Base-by-base conservation (phyloP, 768 basidiomycete species). In the Kwoniella dejecticola region DNA sequence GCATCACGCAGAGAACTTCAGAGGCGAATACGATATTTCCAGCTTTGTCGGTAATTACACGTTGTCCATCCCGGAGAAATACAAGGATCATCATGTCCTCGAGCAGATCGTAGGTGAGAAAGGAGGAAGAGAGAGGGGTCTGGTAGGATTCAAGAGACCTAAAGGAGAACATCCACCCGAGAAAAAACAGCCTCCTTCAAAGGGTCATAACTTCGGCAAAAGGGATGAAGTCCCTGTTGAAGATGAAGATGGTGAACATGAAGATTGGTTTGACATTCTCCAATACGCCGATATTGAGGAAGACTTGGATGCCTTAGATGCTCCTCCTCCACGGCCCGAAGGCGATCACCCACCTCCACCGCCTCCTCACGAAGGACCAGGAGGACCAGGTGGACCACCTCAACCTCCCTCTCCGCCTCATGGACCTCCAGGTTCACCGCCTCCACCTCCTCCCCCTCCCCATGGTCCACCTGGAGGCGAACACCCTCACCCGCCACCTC, bases 41-140 rank as follows among this genome's bases (percentile, higher is more conserved):
- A 63, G 67, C 7, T 40, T 46, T 24, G 58, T 63, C 8, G 72
- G 72, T 27, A 53, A 64, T 4, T 60, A 59, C 55, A 50, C 29
- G 13, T 52, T 69, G 1, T 40, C 15, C 3, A 49, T 56, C 12
- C 60, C 62, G 6, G 58, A 53, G 17, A 49, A 52, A 36, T 52
- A 46, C 31, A 74, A 74, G 60, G 57, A 62, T 54, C 60, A 68
- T 36, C 53, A 69, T 48, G 33, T 69, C 5, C 21, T 67, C 11
- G 59, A 63, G 13, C 52, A 68, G 52, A 55, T 62, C 19, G 57
- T 62, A 10, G 40, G 54, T 15, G 68, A 64, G 49, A 58, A 19
- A 26, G 72, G 70, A 4, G 64, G 63, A 23, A 59, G 55, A 13
- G 23, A 58, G 4, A 52, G 59, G 7, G 72, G 72, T 27, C 42